Base-by-base conservation (phyloP, 2,329 filamentous ascomycete species). In the Scedosporium minutisporum region DNA sequence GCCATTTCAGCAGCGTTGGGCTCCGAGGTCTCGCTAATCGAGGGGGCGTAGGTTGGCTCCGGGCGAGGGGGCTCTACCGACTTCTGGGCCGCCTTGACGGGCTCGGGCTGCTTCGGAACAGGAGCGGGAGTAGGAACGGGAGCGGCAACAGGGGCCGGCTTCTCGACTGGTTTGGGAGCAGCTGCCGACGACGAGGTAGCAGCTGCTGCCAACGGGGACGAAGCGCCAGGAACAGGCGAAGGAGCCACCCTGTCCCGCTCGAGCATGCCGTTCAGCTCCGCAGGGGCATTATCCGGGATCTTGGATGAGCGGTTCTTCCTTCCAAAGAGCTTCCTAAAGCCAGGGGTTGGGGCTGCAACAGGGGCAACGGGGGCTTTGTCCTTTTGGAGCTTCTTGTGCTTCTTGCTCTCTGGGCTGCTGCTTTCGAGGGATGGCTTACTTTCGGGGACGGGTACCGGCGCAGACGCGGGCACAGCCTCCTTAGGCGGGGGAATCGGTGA, bases 281-380 rank as follows among this genome's bases (percentile, higher is more conserved):
- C 74, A 63, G 77, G 77, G 44, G 82, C 79, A 64, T 81, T 80
- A 1, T 85, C 82, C 6, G 80, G 80, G 23, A 81, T 68, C 73
- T 82, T 88, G 42, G 81, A 87, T 64, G 75, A 69, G 64, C 82
- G 78, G 69, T 86, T 86, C 74, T 85, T 88, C 67, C 85, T 82
- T 57, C 80, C 80, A 69, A 90, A 89, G 51, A 90, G 77, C 73
- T 87, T 88, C 65, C 82, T 82, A 67, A 90, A 80, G 16, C 85
- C 83, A 38, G 77, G 77, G 48, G 71, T 67, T 9, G 51, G 71
- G 63, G 62, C 51, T 58, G 70, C 70, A 68, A 62, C 62, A 14
- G 57, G 41, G 25, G 63, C 59, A 46, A 55, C 48, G 5, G 59
- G 58, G 27, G 72, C 71, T 66, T 76, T 75, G 61, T 80, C 78